Conservation (phyloP, 768 basidiomycete species). For the Butyriboletus loyo region DNA sequence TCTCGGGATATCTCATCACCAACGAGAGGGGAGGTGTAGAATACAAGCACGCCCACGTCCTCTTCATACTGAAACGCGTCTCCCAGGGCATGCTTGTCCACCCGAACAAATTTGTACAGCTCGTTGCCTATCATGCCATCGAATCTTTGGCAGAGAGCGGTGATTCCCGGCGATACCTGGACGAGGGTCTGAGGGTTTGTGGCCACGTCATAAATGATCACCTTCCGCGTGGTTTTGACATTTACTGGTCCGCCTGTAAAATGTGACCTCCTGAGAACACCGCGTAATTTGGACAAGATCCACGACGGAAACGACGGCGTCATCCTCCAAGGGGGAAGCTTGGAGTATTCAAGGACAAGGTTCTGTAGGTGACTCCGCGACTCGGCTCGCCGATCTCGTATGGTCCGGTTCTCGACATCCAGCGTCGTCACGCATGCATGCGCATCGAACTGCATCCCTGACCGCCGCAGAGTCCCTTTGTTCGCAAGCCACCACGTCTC, state of each 20-base stretch:
- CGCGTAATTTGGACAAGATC: not conserved
- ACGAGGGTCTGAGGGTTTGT: not conserved
- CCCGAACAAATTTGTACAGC: not conserved
- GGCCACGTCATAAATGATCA: not conserved
- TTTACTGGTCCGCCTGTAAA: not conserved
- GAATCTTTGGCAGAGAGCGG: not conserved
- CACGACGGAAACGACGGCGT: not conserved
- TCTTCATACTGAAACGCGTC: not conserved
- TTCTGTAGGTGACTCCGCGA: not conserved
- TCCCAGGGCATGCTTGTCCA: not conserved
- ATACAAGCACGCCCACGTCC: not conserved
- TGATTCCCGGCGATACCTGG: not conserved
- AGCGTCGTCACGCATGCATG: conserved; percentile 11
- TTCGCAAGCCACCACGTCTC: conserved; percentile 30
- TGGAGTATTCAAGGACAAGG: not conserved
- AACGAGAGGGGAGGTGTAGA: not conserved
- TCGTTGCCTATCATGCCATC: not conserved
- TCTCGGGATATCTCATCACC: not conserved
- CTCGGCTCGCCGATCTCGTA: not conserved
- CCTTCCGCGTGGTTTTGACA: not conserved
- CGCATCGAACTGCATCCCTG: conserved; percentile 30
- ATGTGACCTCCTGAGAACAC: not conserved
- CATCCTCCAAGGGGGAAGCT: not conserved
- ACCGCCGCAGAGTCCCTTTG: conserved; percentile 16
- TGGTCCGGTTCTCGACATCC: not conserved